Conservation (phyloP, 2,329 filamentous ascomycete genomes). For the Pestalotiopsis sp. region DNA sequence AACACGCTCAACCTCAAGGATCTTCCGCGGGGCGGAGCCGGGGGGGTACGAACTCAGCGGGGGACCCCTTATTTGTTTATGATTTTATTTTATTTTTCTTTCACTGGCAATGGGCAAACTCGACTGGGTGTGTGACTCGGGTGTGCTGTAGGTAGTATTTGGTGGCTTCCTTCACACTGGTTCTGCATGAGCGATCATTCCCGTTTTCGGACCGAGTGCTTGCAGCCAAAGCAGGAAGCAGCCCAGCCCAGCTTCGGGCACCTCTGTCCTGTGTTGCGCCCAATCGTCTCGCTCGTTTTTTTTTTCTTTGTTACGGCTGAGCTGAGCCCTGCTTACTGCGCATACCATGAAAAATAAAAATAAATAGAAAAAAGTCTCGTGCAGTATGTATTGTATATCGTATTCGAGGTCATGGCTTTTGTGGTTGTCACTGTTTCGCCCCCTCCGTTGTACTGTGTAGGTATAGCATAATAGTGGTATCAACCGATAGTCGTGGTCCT, state of each 20-base stretch:
- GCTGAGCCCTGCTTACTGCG: not conserved
- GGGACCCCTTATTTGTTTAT: not conserved
- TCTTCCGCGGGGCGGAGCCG: not conserved
- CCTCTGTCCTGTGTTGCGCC: not conserved
- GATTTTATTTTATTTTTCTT: not conserved
- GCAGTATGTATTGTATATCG: not conserved
- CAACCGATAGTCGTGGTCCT: not conserved
- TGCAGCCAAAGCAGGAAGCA: not conserved
- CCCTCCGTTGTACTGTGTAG: not conserved
- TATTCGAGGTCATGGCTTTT: not conserved
- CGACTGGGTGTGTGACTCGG: not conserved
- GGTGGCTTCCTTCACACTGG: not conserved
- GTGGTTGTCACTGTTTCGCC: not conserved
- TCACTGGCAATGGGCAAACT: not conserved
- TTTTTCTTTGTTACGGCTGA: not conserved
- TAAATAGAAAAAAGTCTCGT: not conserved
- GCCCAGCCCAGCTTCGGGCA: not conserved
- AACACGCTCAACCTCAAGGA: conserved; percentile 3
- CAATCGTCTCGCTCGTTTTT: not conserved
- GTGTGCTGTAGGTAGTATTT: not conserved
- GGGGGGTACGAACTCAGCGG: not conserved
- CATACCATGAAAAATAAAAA: not conserved
- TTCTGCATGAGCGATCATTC: not conserved
- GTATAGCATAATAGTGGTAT: not conserved
- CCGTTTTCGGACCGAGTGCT: not conserved